Base-by-base conservation (phyloP, 176 grass and related monocot genomes). In the Juncus inflexus region DNA sequence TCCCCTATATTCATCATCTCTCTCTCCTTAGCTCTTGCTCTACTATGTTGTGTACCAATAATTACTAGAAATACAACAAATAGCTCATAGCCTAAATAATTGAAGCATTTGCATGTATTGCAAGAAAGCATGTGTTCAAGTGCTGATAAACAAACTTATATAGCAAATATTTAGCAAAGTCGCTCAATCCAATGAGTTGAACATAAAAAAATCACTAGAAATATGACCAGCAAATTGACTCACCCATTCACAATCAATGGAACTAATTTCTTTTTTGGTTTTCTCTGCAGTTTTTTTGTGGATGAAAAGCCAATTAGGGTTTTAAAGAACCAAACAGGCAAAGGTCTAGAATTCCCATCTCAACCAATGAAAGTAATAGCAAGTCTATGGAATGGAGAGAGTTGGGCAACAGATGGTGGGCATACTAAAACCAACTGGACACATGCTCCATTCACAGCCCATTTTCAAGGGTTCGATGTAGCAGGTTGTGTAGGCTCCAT, bases 381-480 rank as follows among this genome's bases (percentile, higher is more conserved):
- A 0, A 95, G 85, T 74, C 12, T 95, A 4, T 95, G 85, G 90
- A 77, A 95, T 75, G 90, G 79, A 63, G 86, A 86, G 14, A 53
- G 12, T 60, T 95, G 90, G 82, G 90, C 82, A 9, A 95, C 90
- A 38, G 76, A 95, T 65, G 76, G 82, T 39, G 85, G 90, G 0
- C n/a, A 43, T 14, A 76, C 51, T 6, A 89, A 78, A 73, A 70
- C 80, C 41, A 76, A 95, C 77, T 89, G 82, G 90, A 43, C 50
- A 42, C 36, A 45, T 1, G 82, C 69, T 3, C 90, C 90, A 10
- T 95, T 89, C 79, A 69, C 68, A 0, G 72, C 62, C 1, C 79
- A 47, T 40, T 95, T 83, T 66, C 69, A 6, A 52, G 85, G 76
- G 0, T 95, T 95, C 68, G 52, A 35, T 63, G 39, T 95, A 38